Evolutionary conservation across 495 filamentous ascomycete genomes (phyloP), one percentile per base, ranked within the genome.

Genomic region (Thozetella sp.): DNA sequence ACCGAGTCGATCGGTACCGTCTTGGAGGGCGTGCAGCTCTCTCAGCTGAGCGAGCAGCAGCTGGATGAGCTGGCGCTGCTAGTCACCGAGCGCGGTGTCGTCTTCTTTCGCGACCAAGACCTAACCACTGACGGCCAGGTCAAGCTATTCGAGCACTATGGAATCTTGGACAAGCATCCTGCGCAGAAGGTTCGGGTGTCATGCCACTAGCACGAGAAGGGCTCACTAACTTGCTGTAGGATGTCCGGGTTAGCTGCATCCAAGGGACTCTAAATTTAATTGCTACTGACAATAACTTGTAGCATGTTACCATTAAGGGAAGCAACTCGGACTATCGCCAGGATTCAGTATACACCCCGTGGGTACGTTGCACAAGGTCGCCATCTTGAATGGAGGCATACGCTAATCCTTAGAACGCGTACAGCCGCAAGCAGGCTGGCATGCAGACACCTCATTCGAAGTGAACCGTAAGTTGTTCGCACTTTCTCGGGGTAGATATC

Each of bases 1-100:
- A 85, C 82, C n/a, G 81, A 84, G 63, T 79, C 75, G 0, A 74
- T 83, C 56, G 82, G 82, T 4, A 82, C 80, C 3, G 62, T 80
- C 17, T 58, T 85, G 3, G 71, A 78, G 55, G 64, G 70, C 55
- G 73, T 82, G 12, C 81, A 85, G 59, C 72, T 83, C 17, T 78
- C 73, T 15, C 69, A 73, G 26, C 61, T 84, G 2, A 74, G 51
- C 13, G 62, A 70, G 3, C 62, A 70, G 51, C 75, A 78, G 53
- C 67, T 77, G 27, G 77, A 81, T 51, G 77, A 80, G 57, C 70
- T 81, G 3, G 78, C 80, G 2, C 67, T 79, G 9, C 69, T 80
- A 1, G 79, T 76, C 22, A 70, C 74, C 45, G 74, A 81, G 59
- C 71, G 79, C 37, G 75, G 77, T 11, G 78, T 82, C 4, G 76